These are phyloP conservation scores for Balakata baccata DNA, from an alignment of 345 rosid species.

Conservation along the genomic window DNA sequence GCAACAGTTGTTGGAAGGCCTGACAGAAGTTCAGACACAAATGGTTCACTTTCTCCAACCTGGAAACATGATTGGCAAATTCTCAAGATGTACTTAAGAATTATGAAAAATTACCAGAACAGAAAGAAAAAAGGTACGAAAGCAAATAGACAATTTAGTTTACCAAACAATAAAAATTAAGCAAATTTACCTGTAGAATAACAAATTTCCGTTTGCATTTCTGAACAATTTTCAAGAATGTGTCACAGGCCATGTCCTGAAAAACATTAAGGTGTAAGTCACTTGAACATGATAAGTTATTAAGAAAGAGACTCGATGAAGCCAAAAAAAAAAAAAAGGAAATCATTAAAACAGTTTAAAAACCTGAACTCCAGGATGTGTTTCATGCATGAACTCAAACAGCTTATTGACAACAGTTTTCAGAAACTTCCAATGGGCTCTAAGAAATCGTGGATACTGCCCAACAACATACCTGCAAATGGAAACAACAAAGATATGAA, in stretches of 20 bases:
- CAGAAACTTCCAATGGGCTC: conserved; percentile 98
- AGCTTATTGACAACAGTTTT: conserved; percentile 97
- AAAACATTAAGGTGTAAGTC: conserved; percentile 8
- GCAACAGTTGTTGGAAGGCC: conserved; percentile 91
- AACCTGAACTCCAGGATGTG: conserved; percentile 99
- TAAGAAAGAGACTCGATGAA: neutral
- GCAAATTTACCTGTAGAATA: conserved; percentile 62
- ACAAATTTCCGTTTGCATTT: conserved; percentile 98
- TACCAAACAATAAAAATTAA: no score
- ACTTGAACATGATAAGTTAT: neutral
- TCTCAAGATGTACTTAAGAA: neutral
- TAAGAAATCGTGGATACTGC: conserved; percentile 95
- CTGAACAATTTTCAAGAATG: conserved; percentile 98
- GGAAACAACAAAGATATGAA: conserved; percentile 14
- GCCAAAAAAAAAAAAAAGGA: no score
- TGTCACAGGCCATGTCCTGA: conserved; percentile 99
- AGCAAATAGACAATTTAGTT: neutral
- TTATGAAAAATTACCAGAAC: neutral
- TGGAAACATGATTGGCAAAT: conserved; percentile 32
- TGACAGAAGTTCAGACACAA: conserved; percentile 93
- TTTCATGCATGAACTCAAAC: conserved; percentile 99
- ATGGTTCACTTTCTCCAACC: conserved; percentile 98
- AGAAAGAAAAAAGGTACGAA: neutral
- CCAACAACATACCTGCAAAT: conserved; percentile 95
- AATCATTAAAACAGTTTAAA: neutral